phyloP scores from a whole-genome alignment of 495 filamentous ascomycete species.

The Penicillium dipodomyicola region DNA sequence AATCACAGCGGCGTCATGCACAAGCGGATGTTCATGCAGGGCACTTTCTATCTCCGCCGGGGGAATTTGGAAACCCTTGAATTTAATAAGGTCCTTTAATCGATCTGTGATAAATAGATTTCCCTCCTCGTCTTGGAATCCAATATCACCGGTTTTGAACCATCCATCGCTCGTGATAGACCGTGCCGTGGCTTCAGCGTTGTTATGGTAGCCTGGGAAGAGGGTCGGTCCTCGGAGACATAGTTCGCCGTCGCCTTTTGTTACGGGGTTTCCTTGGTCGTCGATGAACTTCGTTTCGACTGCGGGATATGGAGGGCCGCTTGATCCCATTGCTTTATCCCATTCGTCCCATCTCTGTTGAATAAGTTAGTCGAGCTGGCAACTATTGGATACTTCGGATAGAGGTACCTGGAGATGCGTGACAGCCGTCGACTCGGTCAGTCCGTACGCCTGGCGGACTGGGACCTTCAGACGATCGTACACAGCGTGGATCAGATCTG shows the following conservation, averaged over 20 bases:
- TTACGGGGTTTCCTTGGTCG: constrained; percentile 38
- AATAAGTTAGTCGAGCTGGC: not conserved
- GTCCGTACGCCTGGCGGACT: constrained; percentile 73
- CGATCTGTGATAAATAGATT: constrained; percentile 54
- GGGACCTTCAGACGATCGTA: constrained; percentile 63
- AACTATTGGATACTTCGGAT: too few species aligned
- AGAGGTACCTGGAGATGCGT: not conserved
- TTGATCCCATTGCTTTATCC: constrained; percentile 2
- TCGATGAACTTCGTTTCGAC: constrained; percentile 68
- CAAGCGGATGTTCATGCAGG: constrained; percentile 59
- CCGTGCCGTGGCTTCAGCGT: constrained; percentile 48
- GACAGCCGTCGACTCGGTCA: constrained; percentile 54
- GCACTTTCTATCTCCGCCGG: constrained; percentile 73
- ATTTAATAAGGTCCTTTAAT: constrained; percentile 54
- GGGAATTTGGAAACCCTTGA: constrained; percentile 60
- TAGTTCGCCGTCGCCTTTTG: constrained; percentile 41
- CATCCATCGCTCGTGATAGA: constrained; percentile 50
- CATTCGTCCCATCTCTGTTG: constrained; percentile 1
- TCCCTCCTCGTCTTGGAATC: constrained; percentile 47
- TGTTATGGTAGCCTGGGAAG: constrained; percentile 49
- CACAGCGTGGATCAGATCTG: constrained; percentile 68
- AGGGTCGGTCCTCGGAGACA: constrained; percentile 66
- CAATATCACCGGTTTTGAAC: constrained; percentile 59
- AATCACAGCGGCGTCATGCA: constrained; percentile 70
- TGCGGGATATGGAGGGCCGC: constrained; percentile 67